These are phyloP conservation scores for Fusarium agapanthi DNA, from an alignment of 2,329 filamentous ascomycete species.

Conservation along the genomic window DNA sequence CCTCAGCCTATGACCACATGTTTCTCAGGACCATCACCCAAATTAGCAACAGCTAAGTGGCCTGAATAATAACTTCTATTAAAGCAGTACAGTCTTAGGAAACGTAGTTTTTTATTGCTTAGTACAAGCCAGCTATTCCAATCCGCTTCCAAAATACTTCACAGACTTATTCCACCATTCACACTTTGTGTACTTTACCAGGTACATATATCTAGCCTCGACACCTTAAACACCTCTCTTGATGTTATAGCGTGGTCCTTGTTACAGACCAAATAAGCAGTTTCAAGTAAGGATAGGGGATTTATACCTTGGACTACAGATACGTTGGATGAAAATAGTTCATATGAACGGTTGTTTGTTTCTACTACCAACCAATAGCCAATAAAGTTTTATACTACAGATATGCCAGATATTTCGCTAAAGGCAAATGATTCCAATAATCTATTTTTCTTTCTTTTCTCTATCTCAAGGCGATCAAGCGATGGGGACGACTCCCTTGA, in stretches of 20 bases:
- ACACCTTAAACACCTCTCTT: background rate
- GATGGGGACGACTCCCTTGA: background rate
- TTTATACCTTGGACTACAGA: background rate
- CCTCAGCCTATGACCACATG: background rate
- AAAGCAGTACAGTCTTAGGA: too few relatives aligned
- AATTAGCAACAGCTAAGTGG: background rate
- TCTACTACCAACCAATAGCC: too few relatives aligned
- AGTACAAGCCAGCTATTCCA: too few relatives aligned
- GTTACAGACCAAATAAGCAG: background rate
- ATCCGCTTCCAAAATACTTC: too few relatives aligned
- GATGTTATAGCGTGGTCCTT: background rate
- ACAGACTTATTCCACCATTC: background rate
- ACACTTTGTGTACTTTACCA: background rate
- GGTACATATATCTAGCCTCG: background rate
- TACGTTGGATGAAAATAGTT: background rate
- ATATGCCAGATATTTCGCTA: fast-evolving
- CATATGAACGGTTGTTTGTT: too few relatives aligned
- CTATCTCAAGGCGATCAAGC: background rate
- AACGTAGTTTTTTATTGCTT: background rate
- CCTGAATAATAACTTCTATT: fast-evolving
- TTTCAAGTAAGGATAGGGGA: background rate
- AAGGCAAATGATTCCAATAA: fast-evolving
- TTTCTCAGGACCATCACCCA: background rate
- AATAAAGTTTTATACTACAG: background rate
- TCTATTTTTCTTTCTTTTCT: background rate